Base-by-base conservation (phyloP, 176 grass and related monocot species). In the Cymbopogon citratus region DNA sequence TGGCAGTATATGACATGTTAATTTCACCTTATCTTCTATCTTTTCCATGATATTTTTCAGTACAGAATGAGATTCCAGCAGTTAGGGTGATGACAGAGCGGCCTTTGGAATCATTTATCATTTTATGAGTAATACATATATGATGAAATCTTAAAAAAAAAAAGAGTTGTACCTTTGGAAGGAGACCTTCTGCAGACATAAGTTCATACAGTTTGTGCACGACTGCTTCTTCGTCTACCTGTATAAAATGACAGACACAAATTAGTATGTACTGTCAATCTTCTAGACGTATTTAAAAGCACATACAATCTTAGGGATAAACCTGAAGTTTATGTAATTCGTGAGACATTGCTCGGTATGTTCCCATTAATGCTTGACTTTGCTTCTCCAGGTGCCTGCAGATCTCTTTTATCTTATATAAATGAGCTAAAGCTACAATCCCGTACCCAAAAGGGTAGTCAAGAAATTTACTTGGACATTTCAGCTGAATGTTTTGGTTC, bases 221-320 rank as follows among this genome's bases (percentile, higher is more conserved):
- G 61, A 88, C 80, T 86, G 85, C 86, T 78, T 97, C 86, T 80
- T 97, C 94, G 83, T 93, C 89, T 36, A 97, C 84, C 94, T 91
- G 79, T 24, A 79, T 13, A 82, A 69, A 51, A 75, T 73, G 43
- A 71, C 33, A 33, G 28, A 2, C 10, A 71, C 23, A 71, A 71
- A 66, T 79, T 31, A 62, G 14, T 41, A 59, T 56, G 33, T 41
- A 62, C 38, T 12, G 41, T 76, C 61, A 21, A 82, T 21, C 23
- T 28, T 4, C 12, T 33, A 68, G 68, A 67, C 45, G 21, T 45
- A 81, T 16, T 66, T 41, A 26, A 78, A 77, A 73, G 9, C 5
- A 66, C 29, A 45, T 41, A 74, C 16, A 28, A 28, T 66, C 2
- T n/a, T 28, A 13, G 45, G 29, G 36, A 41, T 34, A 69, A 40